A percentile compares a stretch with the other conserved stretches of the same genome.
These are phyloP conservation scores for Fusarium zealandicum DNA, from an alignment of 2,329 filamentous ascomycete genomes.

Conservation along the genomic window DNA sequence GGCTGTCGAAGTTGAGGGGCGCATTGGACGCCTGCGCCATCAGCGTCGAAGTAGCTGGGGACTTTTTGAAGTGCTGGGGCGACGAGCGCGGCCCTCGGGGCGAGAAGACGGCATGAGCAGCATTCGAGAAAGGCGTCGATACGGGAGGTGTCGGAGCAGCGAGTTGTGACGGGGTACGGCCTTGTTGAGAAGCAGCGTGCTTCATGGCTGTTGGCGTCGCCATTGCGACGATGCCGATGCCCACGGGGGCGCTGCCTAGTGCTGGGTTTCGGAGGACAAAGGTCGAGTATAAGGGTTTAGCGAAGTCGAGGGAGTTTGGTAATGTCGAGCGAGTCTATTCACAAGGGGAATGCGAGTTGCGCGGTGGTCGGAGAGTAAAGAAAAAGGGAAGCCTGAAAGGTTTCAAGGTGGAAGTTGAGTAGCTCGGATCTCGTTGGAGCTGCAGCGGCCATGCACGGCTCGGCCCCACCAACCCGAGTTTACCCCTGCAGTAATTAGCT, in stretches of 20 bases:
- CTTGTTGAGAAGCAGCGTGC: constrained; percentile 52
- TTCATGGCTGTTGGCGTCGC: constrained; percentile 60
- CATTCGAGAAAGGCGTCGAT: constrained; percentile 70
- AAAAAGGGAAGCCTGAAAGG: neutral
- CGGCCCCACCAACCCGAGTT: constrained; percentile 30
- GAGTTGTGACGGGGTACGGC: constrained; percentile 58
- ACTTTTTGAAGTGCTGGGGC: constrained; percentile 70
- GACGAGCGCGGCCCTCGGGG: constrained; percentile 65
- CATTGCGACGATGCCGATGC: constrained; percentile 46
- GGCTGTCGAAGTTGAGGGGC: constrained; percentile 68
- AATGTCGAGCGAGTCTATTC: too few species aligned
- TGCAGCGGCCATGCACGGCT: constrained; percentile 8
- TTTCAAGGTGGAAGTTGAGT: constrained; percentile 8
- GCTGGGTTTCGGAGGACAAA: neutral
- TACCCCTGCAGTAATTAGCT: neutral
- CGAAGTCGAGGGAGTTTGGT: too few species aligned
- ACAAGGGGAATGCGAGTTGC: neutral
- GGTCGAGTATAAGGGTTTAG: neutral
- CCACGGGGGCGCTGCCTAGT: neutral
- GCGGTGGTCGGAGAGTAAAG: neutral
- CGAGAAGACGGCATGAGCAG: constrained; percentile 65
- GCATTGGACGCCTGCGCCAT: constrained; percentile 55
- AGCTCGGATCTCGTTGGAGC: neutral
- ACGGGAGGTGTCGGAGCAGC: constrained; percentile 69
- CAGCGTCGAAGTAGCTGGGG: constrained; percentile 62